These are phyloP conservation scores for Apophysomyces variabilis DNA, from an alignment of 371 early-diverging fungal genomes.

Conservation along the genomic window DNA sequence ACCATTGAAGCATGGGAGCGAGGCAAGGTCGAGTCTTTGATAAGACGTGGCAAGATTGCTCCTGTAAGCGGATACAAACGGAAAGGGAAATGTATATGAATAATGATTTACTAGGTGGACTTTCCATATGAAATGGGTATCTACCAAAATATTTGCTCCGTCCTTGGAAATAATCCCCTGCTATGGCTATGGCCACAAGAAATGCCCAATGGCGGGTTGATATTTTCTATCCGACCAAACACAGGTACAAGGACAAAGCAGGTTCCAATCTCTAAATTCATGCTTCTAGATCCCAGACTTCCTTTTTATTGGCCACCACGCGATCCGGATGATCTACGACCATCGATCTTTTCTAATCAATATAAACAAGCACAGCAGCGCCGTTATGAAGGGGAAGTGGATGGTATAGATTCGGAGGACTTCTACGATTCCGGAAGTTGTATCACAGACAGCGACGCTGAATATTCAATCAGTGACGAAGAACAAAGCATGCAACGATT, in stretches of 20 bases:
- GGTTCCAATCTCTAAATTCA: background rate
- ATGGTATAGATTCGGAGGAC: constrained; percentile 20
- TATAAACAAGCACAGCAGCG: constrained; percentile 40
- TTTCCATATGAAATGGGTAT: constrained; percentile 96
- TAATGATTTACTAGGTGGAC: constrained; percentile 42
- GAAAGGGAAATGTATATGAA: no score
- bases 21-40: constrained; percentile 78
- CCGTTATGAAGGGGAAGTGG: constrained; percentile 11
- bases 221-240: constrained; percentile 64
- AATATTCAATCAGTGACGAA: constrained; percentile 31
- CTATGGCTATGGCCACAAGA: constrained; percentile 78
- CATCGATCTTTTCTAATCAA: constrained; percentile 24
- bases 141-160: constrained; percentile 72
- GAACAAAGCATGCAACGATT: constrained; percentile 24
- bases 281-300: constrained; percentile 17
- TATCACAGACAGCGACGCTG: constrained; percentile 34
- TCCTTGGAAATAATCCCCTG: constrained; percentile 71
- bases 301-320: constrained; percentile 32
- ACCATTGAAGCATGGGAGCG: constrained; percentile 92
- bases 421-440: constrained; percentile 49
- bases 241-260: constrained; percentile 20
- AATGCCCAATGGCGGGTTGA: constrained; percentile 73
- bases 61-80: constrained; percentile 40
- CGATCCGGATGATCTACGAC: constrained; percentile 31
- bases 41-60: constrained; percentile 61